Evolutionary conservation across 352 stramenopile genomes (phyloP), one percentile per base, ranked within the genome.

Genomic region (Globisporangium heterothallicum): DNA sequence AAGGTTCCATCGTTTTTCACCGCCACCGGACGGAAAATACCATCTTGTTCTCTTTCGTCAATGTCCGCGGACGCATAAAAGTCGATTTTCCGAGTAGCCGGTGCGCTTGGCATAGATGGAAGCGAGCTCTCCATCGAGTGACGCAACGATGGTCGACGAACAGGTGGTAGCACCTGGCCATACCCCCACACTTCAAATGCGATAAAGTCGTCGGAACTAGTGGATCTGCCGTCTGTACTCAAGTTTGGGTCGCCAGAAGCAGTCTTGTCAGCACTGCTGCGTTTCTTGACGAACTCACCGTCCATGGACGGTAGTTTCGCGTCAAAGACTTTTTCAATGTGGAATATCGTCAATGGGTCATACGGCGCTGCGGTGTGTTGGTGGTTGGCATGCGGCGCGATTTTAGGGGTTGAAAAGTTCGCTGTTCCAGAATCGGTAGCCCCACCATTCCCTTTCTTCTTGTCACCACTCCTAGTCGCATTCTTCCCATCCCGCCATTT

Each of bases 11-110:
- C 82, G 1, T 64, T 53, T 25, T 93, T 91, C 6, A 91, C 78
- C 1, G 68, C 66, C 14, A 91, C 82, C 0, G 82, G 59, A 6
- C 66, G 65, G 53, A 86, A 93, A 16, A 87, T 53, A 1, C 79
- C 82, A 50, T 88, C 80, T 4, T 54, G 55, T 18, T 81, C 75
- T 16, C 78, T 70, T 43, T 93, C 79, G 49, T 89, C 78, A 7
- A 90, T 63, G 57, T 93, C 82, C 0, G 88, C 69, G 1, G 79
- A 93, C 10, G 85, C 66, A 46, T 88, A 93, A 18, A 90, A 50
- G 25, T 78, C 72, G 27, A 80, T 29, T n/a, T 58, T 69, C 24
- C 54, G 58, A n/a, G 30, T 41, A 14, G n/a, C 30, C 1, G 50
- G 21, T 62, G 65, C 1, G 42, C 48, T 21, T 12, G 44, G 14